Evolutionary conservation across 345 rosid species (phyloP).

Genomic region (Passiflora organensis): DNA sequence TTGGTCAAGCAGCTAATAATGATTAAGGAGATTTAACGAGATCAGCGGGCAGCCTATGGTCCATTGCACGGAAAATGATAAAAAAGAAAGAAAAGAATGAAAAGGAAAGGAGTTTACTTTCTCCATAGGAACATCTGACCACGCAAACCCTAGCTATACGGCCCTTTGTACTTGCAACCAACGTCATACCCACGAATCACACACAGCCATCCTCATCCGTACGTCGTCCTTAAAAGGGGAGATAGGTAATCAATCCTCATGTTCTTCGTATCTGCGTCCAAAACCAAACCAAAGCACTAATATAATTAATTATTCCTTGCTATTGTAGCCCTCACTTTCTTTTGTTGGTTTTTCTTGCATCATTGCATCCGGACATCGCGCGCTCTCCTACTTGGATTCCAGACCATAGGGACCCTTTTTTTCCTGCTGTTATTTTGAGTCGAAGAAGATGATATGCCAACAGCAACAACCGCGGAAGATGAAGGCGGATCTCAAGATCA

Average conservation of each 20-base stretch:
- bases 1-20: background rate
- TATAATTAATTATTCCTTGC: no score
- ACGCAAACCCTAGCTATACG: conserved; percentile 24
- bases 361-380: no score
- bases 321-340: no score
- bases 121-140: conserved; percentile 7
- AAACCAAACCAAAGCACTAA: no score
- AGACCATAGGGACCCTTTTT: no score
- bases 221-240: background rate
- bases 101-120: conserved; percentile 14
- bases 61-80: background rate
- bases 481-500: conserved; percentile 15
- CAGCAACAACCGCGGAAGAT: conserved; percentile 22
- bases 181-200: background rate
- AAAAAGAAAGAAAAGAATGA: background rate
- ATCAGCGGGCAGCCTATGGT: conserved; percentile 1
- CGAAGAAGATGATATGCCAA: conserved; percentile 32
- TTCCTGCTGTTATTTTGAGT: background rate
- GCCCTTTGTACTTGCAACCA: conserved; percentile 19
- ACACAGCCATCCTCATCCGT: conserved; percentile 5
- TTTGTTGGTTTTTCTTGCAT: background rate
- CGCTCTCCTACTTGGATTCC: no score
- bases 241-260: background rate
- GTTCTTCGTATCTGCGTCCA: no score
- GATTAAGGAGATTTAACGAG: background rate